Evolutionary conservation across 148 eudicot genomes (phyloP), one percentile per base, ranked within the genome.

Genomic region (Chenopodium quinoa): DNA sequence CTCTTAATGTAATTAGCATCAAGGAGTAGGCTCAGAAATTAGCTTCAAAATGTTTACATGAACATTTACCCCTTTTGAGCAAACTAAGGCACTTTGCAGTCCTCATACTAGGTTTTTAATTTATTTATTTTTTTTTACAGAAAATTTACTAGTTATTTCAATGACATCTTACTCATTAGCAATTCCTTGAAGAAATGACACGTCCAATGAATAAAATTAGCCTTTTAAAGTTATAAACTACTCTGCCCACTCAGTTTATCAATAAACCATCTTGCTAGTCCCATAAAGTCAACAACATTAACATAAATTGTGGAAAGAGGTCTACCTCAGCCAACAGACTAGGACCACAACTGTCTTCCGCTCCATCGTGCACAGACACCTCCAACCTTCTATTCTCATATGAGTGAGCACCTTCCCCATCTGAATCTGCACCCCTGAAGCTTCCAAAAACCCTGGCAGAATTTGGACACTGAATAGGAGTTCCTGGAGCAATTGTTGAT

Each of bases 401-500:
- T 20, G 88, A 85, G 62, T 71, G 84, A 27, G 79, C 31, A 23
- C 85, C 88, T 83, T 89, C 86, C 76, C 82, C 88, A 67, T 89
- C 90, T 9, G 84, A 86, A 78, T 84, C 86, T 47, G 81, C 87
- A 75, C 47, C 78, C 84, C 37, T 86, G 40, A 46, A 58, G 50
- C 58, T 75, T 44, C 79, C 87, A 74, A 85, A 89, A 19, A 75
- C 76, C 81, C 89, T 84, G 46, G 84, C 77, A 73, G 90, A 86
- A 80, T 81, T 54, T 81, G 91, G 75, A 77, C 80, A 72, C 73
- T 87, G 83, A 78, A 86, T 86, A 44, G 97, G 97, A 13, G 98
- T 91, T 82, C 90, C 88, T 23, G 99, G 97, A 81, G 97, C 97
- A 79, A 92, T 78, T 40, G 82, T 85, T 31, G 76, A 75, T 75